Evolutionary conservation across 108 stramenopile species (phyloP).

Genomic region (Skeletonema potamos): DNA sequence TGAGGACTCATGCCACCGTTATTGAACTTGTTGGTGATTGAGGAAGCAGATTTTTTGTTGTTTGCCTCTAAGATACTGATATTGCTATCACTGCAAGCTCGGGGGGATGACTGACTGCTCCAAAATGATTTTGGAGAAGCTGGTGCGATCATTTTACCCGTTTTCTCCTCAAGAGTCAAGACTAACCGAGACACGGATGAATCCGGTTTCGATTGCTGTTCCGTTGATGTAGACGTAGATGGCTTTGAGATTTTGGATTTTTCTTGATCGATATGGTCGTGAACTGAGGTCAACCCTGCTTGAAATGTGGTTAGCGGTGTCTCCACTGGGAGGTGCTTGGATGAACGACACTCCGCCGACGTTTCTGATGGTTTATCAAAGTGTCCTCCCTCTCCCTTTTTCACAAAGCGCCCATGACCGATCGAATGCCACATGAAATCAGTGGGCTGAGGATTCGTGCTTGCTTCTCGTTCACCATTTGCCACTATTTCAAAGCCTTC

Average conservation of each 20-base stretch:
- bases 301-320: no score
- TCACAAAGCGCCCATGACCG: conserved; percentile 34
- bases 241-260: neutral
- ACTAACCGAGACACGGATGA: neutral
- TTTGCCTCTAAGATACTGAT: no score
- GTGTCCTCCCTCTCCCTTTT: neutral
- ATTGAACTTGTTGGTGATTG: no score
- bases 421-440: conserved; percentile 22
- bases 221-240: neutral
- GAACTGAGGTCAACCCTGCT: no score
- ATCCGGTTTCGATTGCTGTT: neutral
- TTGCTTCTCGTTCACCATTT: neutral
- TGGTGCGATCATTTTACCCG: neutral
- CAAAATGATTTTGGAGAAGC: neutral
- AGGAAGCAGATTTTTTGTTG: no score
- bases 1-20: no score
- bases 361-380: neutral
- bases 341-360: neutral
- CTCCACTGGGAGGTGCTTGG: neutral
- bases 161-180: neutral
- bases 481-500: conserved; percentile 3
- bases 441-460: neutral
- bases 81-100: no score
- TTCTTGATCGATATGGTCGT: neutral
- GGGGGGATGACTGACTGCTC: neutral